Evolutionary conservation across 2,329 filamentous ascomycete genomes (phyloP).

Genomic region (Pseudogymnoascus sp.): DNA sequence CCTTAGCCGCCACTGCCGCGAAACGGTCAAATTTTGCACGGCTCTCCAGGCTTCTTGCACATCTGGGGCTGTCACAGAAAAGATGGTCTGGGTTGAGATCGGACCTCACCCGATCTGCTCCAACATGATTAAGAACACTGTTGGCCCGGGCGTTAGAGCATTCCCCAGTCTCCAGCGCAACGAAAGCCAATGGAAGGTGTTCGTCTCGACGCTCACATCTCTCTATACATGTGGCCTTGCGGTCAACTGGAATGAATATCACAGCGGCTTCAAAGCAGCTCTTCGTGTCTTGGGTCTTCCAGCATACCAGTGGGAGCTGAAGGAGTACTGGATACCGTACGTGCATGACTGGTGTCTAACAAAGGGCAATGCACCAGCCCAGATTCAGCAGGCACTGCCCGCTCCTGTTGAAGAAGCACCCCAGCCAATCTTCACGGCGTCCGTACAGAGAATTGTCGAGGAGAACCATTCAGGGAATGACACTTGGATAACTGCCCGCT

Average conservation of each 20-base stretch:
- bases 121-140: conserved; percentile 58
- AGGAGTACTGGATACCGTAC: conserved; percentile 41
- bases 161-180: conserved; percentile 47
- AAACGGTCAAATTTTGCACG: conserved; percentile 51
- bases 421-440: conserved; percentile 32
- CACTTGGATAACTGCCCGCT: conserved; percentile 44
- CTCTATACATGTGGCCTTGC: conserved; percentile 59
- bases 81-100: conserved; percentile 63
- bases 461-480: conserved; percentile 45
- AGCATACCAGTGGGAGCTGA: conserved; percentile 51
- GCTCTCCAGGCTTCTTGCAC: too few species aligned
- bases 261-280: conserved; percentile 45
- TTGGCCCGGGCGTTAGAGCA: conserved; percentile 37
- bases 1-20: conserved; percentile 57
- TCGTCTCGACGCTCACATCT: conserved; percentile 50
- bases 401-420: conserved; percentile 25
- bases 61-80: conserved; percentile 21
- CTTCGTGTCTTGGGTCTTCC: conserved; percentile 48
- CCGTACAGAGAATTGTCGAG: conserved; percentile 47
- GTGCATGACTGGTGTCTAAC: conserved; percentile 54
- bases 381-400: conserved; percentile 41
- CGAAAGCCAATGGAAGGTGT: conserved; percentile 50
- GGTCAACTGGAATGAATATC: conserved; percentile 52
- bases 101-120: conserved; percentile 63
- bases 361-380: conserved; percentile 48